Evolutionary conservation across 2,329 filamentous ascomycete species (phyloP), one percentile per base, ranked within the genome.

Genomic region (Pseudogymnoascus destructans): DNA sequence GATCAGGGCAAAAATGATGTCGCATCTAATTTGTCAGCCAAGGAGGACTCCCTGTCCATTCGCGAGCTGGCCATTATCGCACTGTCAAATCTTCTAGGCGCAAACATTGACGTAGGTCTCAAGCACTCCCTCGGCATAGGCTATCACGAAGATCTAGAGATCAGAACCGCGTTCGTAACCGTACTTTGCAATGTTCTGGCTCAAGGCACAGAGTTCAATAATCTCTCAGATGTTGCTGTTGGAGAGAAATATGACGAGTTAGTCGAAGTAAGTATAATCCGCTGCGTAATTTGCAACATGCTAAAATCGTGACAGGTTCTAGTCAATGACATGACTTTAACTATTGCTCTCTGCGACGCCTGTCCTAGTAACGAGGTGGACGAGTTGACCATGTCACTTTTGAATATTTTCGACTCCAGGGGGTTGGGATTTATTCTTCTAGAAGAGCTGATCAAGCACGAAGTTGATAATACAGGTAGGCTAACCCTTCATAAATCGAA

Each of bases 151-250:
- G 85, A 85, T 64, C 73, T 84, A 30, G 82, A 86, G 63, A 85
- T 86, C 59, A 77, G 84, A 57, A 85, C 82, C 4, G 84, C 84
- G 1, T 86, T 87, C 66, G 79, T 87, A 60, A 84, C 82, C 63
- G 84, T 87, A 13, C 73, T 87, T 5, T 85, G 82, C 66, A 86
- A 86, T 66, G 86, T 87, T 57, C 70, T 87, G 13, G 77, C 84
- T n/a, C 84, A 86, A 66, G 84, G 84, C 33, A 85, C 83, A 0
- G 84, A 87, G 66, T 86, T 87, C 66, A 85, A 79, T 65, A 84
- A 82, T 58, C 68, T 87, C 27, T 84, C 82, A 1, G 83, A 87
- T 68, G 77, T 79, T 10, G 81, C 82, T 13, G 80, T 86, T 11
- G 84, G 77, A 63, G 82, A 86, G 66, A 85, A 84, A 66, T 86